phyloP scores from a whole-genome alignment of 2,329 filamentous ascomycete genomes.

The Aspergillus sp. region DNA sequence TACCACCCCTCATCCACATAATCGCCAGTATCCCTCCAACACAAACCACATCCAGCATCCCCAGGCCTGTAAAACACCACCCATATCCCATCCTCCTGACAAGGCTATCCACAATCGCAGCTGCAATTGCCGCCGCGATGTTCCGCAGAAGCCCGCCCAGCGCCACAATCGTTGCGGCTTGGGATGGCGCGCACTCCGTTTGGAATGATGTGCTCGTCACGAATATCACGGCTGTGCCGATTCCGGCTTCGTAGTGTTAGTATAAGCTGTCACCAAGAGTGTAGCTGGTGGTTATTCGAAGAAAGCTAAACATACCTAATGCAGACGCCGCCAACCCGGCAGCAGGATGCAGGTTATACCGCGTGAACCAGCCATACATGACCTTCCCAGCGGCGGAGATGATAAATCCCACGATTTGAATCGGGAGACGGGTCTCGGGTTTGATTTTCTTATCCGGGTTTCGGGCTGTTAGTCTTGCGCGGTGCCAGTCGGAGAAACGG shows the following conservation, averaged over 20 bases:
- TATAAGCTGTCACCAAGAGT: neutral
- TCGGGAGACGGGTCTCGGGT: slow-evolving; percentile 41
- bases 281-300: too few relatives aligned
- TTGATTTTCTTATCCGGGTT: slow-evolving; percentile 23
- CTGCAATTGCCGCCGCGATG: slow-evolving; percentile 40
- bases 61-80: slow-evolving; percentile 43
- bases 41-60: neutral
- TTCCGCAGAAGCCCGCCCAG: slow-evolving; percentile 44
- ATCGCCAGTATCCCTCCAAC: neutral
- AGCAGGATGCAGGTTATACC: slow-evolving; percentile 28
- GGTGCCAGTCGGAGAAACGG: slow-evolving; percentile 39
- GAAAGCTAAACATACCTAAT: neutral
- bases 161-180: slow-evolving; percentile 44
- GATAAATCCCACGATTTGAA: slow-evolving; percentile 43
- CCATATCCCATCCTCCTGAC: slow-evolving; percentile 37
- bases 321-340: slow-evolving; percentile 28
- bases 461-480: slow-evolving; percentile 24
- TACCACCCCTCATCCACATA: neutral
- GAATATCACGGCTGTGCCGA: slow-evolving; percentile 45
- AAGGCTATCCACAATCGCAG: slow-evolving; percentile 36
- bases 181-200: slow-evolving; percentile 41
- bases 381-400: slow-evolving; percentile 38
- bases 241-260: slow-evolving; percentile 21
- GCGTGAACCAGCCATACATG: slow-evolving; percentile 45
- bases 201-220: slow-evolving; percentile 44